Evolutionary conservation across 257 asterid genomes (phyloP), one percentile per base, ranked within the genome.

Genomic region (Penstemon newberryi): DNA sequence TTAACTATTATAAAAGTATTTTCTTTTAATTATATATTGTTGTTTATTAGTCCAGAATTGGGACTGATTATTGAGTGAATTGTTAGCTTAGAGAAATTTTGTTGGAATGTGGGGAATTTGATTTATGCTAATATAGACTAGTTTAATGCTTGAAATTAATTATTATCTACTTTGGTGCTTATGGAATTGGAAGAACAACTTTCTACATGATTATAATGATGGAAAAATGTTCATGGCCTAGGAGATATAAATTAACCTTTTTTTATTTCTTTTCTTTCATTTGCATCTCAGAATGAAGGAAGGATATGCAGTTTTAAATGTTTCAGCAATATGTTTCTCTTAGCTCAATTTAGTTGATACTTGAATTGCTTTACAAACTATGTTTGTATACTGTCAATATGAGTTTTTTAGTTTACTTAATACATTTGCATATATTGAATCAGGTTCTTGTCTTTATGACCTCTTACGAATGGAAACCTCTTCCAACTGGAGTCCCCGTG

Each of bases 401-500:
- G 60, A 50, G 62, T 41, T 42, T 42, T 7, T 10, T 11, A 13
- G 19, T 51, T 38, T 5, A 12, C 25, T 11, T 65, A 12, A 25
- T 39, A 7, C 9, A 39, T 51, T 37, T 46, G 39, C 40, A 46
- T 73, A 56, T 37, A 7, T 56, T 65, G 74, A 25, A 53, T 64
- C 83, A 87, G 95, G 91, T 79, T 69, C 75, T 67, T 66, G 84
- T 76, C 92, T 87, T 49, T 70, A 60, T 59, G 95, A 89, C 47
- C 92, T 89, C 65, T 74, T 87, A 55, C 70, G 67, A 49, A 63
- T 81, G 89, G 95, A 89, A 60, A 63, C 80, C 55, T 72, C 85
- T 62, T 62, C 86, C 73, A 57, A 67, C 65, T 80, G 86, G 84
- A 64, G 47, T 25, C 64, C 71, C 19, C 56, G 63, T 65, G 66